Evolutionary conservation across 306 rosid genomes (phyloP).

Genomic region (Cicer bijugum): DNA sequence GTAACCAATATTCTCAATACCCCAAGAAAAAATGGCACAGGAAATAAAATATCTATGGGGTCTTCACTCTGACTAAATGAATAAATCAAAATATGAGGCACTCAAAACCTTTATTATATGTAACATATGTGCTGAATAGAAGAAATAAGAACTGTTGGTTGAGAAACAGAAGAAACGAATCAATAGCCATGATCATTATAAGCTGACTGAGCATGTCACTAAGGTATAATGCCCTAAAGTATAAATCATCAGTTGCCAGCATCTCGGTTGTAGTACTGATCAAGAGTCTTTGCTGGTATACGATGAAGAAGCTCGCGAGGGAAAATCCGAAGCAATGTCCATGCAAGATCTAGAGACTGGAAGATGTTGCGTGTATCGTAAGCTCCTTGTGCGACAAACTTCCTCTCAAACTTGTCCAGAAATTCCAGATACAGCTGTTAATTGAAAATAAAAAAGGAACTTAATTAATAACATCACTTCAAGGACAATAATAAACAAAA

Average conservation of each 20-base stretch:
- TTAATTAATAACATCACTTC: conserved; percentile 28
- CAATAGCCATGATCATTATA: conserved; percentile 52
- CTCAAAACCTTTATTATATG: conserved; percentile 58
- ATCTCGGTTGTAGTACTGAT: conserved; percentile 86
- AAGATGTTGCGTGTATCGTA: conserved; percentile 95
- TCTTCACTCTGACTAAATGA: conserved; percentile 51
- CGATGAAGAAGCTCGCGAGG: conserved; percentile 99
- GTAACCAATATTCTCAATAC: conserved; percentile 39
- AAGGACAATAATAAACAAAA: conserved; percentile 25
- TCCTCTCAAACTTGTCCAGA: conserved; percentile 97
- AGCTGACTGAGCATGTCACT: conserved; percentile 45
- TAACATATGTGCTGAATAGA: conserved; percentile 43
- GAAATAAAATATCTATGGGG: conserved; percentile 50
- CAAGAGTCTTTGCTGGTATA: conserved; percentile 93
- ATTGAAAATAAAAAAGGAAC: not conserved
- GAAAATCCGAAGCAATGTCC: conserved; percentile 96
- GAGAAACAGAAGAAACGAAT: conserved; percentile 53
- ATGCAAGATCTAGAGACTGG: conserved; percentile 97
- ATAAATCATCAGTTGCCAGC: conserved; percentile 61
- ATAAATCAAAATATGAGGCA: conserved; percentile 45
- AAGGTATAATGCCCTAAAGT: conserved; percentile 33
- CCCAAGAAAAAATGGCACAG: conserved; percentile 43
- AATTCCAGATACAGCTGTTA: conserved; percentile 90
- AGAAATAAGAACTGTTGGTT: conserved; percentile 38
- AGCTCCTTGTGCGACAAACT: conserved; percentile 94